Evolutionary conservation across 108 stramenopile species (phyloP).

Genomic region (Chaetoceros muelleri): DNA sequence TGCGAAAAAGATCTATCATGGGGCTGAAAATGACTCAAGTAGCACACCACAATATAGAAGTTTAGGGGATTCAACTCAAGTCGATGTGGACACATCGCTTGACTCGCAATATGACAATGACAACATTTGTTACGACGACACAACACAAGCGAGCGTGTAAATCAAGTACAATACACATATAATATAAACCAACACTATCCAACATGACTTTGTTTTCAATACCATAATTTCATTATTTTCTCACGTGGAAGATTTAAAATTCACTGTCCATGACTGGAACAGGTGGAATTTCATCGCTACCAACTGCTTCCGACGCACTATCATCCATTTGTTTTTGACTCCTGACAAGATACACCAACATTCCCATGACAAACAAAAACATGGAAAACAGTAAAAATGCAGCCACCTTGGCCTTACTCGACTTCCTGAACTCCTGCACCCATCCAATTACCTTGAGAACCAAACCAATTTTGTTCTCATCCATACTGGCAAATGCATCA

Average conservation of each 20-base stretch:
- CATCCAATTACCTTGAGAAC: slow-evolving; percentile 34
- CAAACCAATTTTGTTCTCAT: slow-evolving; percentile 49
- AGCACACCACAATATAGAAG: too few species aligned
- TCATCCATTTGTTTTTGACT: not conserved
- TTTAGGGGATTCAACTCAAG: too few species aligned
- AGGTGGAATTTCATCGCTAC: not conserved
- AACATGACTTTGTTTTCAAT: too few species aligned
- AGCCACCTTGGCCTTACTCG: not conserved
- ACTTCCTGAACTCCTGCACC: slow-evolving; percentile 25
- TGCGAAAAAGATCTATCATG: too few species aligned
- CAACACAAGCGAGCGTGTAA: too few species aligned
- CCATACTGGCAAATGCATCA: slow-evolving; percentile 53
- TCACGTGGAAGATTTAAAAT: not conserved
- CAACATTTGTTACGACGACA: too few species aligned
- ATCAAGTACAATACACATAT: too few species aligned
- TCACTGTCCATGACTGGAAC: not conserved
- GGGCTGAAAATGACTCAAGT: too few species aligned
- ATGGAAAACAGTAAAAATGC: not conserved
- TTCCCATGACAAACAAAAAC: not conserved
- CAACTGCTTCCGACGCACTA: not conserved
- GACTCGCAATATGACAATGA: too few species aligned
- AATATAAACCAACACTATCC: too few species aligned
- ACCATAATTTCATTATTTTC: too few species aligned
- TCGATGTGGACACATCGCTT: too few species aligned
- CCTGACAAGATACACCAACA: not conserved